Base-by-base conservation (phyloP, 2,329 filamentous ascomycete genomes). In the Blumeria hordei region DNA sequence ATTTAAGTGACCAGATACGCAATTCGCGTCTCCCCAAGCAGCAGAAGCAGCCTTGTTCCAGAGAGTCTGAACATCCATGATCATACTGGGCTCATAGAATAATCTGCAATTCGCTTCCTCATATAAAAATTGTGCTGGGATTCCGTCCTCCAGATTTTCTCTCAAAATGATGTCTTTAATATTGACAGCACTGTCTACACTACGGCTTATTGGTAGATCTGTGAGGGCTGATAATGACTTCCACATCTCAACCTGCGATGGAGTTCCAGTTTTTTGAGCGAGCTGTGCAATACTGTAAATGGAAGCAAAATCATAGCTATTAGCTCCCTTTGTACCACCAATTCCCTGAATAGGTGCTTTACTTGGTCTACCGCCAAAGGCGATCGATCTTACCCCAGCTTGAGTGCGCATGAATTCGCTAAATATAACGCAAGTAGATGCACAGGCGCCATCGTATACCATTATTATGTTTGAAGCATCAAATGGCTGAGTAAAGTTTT, bases 261-360 rank as follows among this genome's bases (percentile, higher is more conserved):
- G 54, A 6, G 57, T 61, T 45, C 43, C 57, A 34, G 54, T 57
- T 16, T 37, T 21, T 6, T 58, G 45, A 10, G 55, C 59, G 7
- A 58, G 53, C 6, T 37, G 49, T 16, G 59, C 57, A 12, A 60
- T 52, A n/a, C 54, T 52, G 6, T 53, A 16, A 12, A 60, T 58
- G n/a, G 59, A 59, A 6, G 49, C 44, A 28, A 59, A 61, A 28
- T 35, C 53, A 44, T 58, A 61, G 53, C 57, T 60, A 50, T 73
- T 69, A 0, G 68, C 67, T 43, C 80, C 80, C 61, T 80, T 77
- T 43, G 76, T 73, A 16, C 80, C 80, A 14, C 79, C 77, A n/a
- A 81, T 69, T 4, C 71, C 73, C 67, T 82, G 77, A 68, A 81
- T 83, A 1, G 74, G 72, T 0, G 66, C 67, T 1, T 69, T 61